Evolutionary conservation across 257 asterid species (phyloP), one percentile per base, ranked within the genome.

Genomic region (Primulina huaijiensis): DNA sequence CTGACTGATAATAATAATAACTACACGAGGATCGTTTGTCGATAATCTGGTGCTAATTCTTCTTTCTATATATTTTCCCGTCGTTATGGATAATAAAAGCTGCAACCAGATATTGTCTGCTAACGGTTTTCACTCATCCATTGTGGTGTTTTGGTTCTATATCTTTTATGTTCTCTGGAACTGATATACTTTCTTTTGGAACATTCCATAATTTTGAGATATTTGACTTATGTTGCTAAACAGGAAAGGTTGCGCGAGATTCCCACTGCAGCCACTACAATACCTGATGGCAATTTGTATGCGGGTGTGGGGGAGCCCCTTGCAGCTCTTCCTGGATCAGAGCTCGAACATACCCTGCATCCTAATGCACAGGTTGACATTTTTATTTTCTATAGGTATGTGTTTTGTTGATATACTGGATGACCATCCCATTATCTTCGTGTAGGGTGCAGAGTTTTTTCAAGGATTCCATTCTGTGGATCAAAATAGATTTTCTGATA

Each of bases 161-260:
- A 3, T 33, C 60, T 21, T 19, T 43, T 43, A 50, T 72, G 72
- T 58, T 73, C 60, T 34, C 23, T 68, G 25, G 68, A 69, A 72
- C 19, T 21, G 60, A 30, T 72, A 6, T 50, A n/a, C 46, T 62
- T 56, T 71, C 35, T 55, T 61, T 59, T 52, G 25, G 62, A 43
- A 11, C 68, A 19, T 29, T 58, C 34, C 66, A 68, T 20, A n/a
- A 57, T 16, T 46, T 64, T 2, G 57, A 38, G 19, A 69, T 1
- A 50, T 53, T 75, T 73, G 62, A 52, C 62, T 74, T 70, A 29
- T 69, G 64, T 82, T 23, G 64, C 69, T 64, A 73, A 84, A 65
- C 88, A 94, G 98, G 98, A 88, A 62, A 79, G 95, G 78, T 91
- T 94, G 76, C 82, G 87, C 72, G 99, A 94, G 89, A 94, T 91